phyloP scores from a whole-genome alignment of 2,329 filamentous ascomycete genomes.

The Byssochlamys sp. region DNA sequence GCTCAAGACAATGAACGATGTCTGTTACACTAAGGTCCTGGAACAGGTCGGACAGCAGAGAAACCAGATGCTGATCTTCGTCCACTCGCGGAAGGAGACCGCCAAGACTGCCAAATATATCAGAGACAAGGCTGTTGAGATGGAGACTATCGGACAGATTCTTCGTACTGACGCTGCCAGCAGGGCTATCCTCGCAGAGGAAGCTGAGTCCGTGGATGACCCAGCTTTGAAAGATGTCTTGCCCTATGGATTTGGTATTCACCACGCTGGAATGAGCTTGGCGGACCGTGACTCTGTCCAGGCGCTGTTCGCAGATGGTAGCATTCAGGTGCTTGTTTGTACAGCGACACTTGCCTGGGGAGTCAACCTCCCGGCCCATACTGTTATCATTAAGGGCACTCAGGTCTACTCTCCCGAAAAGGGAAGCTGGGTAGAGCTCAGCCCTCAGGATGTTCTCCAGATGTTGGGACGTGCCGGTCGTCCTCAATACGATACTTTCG shows the following conservation, averaged over 20 bases:
- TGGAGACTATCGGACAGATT: conserved; percentile 94
- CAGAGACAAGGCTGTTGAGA: conserved; percentile 89
- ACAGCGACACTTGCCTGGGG: conserved; percentile 98
- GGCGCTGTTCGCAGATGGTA: conserved; percentile 81
- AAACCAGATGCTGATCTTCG: conserved; percentile 98
- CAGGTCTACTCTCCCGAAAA: conserved; percentile 97
- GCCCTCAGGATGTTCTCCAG: conserved; percentile 92
- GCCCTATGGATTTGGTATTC: conserved; percentile 94
- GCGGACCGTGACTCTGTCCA: conserved; percentile 92
- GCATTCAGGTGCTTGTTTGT: conserved; percentile 89
- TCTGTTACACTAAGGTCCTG: conserved; percentile 93
- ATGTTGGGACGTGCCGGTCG: conserved; percentile 96
- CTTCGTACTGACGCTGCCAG: conserved; percentile 85
- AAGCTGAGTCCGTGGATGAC: conserved; percentile 72
- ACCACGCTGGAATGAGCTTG: conserved; percentile 93
- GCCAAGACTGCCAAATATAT: conserved; percentile 95
- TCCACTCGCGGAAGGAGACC: conserved; percentile 95
- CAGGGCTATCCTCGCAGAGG: conserved; percentile 75
- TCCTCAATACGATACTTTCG: conserved; percentile 93
- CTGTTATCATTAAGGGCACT: conserved; percentile 97
- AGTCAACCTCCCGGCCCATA: conserved; percentile 94
- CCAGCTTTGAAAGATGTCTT: conserved; percentile 84
- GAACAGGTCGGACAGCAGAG: conserved; percentile 87
- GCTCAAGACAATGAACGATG: conserved; percentile 97
- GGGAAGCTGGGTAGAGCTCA: conserved; percentile 95